These are phyloP conservation scores for Xylariaceae sp. DNA, from an alignment of 2,329 filamentous ascomycete genomes.

Conservation along the genomic window DNA sequence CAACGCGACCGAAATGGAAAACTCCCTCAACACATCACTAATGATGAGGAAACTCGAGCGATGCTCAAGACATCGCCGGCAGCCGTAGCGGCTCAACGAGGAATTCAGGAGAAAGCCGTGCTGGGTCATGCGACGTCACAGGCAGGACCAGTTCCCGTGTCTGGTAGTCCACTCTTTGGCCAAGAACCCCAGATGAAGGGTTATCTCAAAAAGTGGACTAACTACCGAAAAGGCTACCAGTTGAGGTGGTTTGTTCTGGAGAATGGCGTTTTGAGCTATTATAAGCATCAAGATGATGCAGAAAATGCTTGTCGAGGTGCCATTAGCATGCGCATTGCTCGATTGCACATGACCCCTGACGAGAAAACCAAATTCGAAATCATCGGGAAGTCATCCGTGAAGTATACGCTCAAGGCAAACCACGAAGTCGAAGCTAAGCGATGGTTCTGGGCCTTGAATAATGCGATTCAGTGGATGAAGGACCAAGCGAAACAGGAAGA, in stretches of 20 bases:
- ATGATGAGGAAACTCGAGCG: constrained; percentile 80
- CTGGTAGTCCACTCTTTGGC: constrained; percentile 60
- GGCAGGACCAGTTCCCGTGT: constrained; percentile 44
- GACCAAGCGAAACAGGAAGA: constrained; percentile 93
- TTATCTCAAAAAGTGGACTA: constrained; percentile 99
- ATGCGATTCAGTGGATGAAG: constrained; percentile 97
- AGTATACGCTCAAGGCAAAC: constrained; percentile 96
- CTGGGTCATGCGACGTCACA: constrained; percentile 66
- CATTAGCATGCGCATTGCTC: constrained; percentile 97
- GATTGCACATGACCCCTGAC: constrained; percentile 89
- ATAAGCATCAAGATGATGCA: constrained; percentile 97
- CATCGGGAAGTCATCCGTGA: constrained; percentile 95
- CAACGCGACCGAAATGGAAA: constrained; percentile 92
- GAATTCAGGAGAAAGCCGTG: constrained; percentile 95
- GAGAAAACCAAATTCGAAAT: constrained; percentile 98
- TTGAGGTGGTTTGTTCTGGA: constrained; percentile 96
- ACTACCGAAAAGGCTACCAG: constrained; percentile 96
- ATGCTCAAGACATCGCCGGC: constrained; percentile 94
- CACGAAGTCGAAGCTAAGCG: constrained; percentile 97
- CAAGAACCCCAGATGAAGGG: constrained; percentile 98
- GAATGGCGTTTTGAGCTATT: constrained; percentile 95
- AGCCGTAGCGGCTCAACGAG: constrained; percentile 86
- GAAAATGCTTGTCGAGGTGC: constrained; percentile 93
- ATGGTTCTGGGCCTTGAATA: constrained; percentile 99
- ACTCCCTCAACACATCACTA: constrained; percentile 91